Evolutionary conservation across 2,329 filamentous ascomycete genomes (phyloP), one percentile per base, ranked within the genome.

Genomic region (Mycosphaerella arachidis): DNA sequence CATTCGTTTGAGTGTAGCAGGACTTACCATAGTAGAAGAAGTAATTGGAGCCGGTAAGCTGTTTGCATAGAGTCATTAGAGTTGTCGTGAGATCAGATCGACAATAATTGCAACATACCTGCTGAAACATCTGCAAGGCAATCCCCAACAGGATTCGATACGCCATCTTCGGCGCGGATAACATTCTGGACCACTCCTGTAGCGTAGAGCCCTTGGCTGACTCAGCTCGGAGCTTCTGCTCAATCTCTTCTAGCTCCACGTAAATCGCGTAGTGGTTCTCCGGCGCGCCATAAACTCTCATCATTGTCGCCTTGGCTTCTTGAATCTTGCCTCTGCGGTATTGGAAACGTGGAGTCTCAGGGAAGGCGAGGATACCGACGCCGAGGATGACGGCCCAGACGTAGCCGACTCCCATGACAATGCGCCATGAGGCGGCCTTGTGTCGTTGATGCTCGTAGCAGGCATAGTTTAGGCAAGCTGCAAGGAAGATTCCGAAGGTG

Each of bases 31-130:
- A 60, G 66, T 59, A 59, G 53, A 59, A 59, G 77, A 86, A 86
- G 74, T 84, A 88, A 74, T 87, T 87, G 61, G 82, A 84, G 35
- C 86, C 86, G 0, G 85, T 88, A 2, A 89, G 77, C 69, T 89
- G 86, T 72, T 88, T 85, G 5, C 85, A 40, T 37, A 13, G 12
- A 13, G 27, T n/a, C n/a, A 8, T 24, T 30, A 29, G 37, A 33
- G 13, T 43, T 16, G 30, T 16, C n/a, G 43, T 37, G 8, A 54
- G 40, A n/a, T n/a, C 40, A n/a, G 13, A 7, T 7, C 13, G 13
- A 5, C 13, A 12, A 37, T 8, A n/a, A 16, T 18, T 16, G 7
- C 46, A 55, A 27, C 58, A 61, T 3, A 61, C 30, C 35, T 63
- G 61, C 18, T 63, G 62, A 81, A 55, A 84, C 81, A 73, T 64